A percentile compares a stretch with the other conserved stretches of the same genome.
Conservation (phyloP, 495 filamentous ascomycete genomes). For the Cercophora sp. region DNA sequence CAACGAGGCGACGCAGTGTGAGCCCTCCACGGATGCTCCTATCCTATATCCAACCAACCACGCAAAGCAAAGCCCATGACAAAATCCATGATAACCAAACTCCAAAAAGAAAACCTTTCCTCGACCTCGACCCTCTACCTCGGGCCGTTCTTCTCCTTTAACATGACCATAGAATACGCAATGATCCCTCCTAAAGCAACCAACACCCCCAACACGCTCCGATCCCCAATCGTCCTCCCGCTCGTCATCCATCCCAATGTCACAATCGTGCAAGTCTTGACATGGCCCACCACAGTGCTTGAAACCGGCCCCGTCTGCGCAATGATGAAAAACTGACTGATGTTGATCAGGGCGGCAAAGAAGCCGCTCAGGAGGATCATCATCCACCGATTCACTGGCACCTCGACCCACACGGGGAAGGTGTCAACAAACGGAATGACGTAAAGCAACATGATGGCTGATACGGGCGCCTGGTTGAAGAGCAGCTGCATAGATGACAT, state of each 20-base stretch:
- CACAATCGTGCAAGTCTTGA: slow-evolving; percentile 59
- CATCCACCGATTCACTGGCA: slow-evolving; percentile 47
- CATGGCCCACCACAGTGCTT: slow-evolving; percentile 68
- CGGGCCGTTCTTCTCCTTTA: slow-evolving; percentile 33
- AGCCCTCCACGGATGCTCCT: too few relatives aligned
- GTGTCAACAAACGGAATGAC: slow-evolving; percentile 63
- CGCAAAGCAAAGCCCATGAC: too few relatives aligned
- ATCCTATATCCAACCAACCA: too few relatives aligned
- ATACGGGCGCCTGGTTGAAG: slow-evolving; percentile 66
- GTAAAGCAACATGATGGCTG: slow-evolving; percentile 59
- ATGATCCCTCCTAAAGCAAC: slow-evolving; percentile 55
- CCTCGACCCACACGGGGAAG: slow-evolving; percentile 50
- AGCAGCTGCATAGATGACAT: slow-evolving; percentile 70
- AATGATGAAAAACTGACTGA: slow-evolving; percentile 73
- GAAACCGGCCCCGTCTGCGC: slow-evolving; percentile 65
- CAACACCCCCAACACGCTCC: slow-evolving; percentile 48
- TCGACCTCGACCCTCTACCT: too few relatives aligned
- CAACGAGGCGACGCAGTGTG: too few relatives aligned
- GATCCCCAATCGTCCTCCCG: slow-evolving; percentile 50
- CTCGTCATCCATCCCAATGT: slow-evolving; percentile 53
- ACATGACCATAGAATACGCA: slow-evolving; percentile 52
- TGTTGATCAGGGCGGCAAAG: slow-evolving; percentile 65
- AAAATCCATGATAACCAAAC: too few relatives aligned
- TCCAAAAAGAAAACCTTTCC: too few relatives aligned
- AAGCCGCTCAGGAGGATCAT: slow-evolving; percentile 57